A percentile compares a stretch with the other conserved stretches of the same genome.
Conservation (phyloP, 2,329 filamentous ascomycete species). For the Cladobotryum mycophilum region DNA sequence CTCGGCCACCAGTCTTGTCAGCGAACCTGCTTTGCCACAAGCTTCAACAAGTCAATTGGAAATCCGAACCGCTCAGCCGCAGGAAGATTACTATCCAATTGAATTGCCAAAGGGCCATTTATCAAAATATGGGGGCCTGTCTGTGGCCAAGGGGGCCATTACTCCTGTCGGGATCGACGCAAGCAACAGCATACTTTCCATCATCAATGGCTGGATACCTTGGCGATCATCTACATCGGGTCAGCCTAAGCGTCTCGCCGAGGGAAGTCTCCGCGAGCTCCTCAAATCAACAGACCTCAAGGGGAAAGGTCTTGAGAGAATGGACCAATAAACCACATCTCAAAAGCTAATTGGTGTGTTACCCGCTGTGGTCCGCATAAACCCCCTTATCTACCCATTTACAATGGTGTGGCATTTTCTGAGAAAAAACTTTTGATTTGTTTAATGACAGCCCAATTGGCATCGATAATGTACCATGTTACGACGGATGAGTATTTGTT, state of each 20-base stretch:
- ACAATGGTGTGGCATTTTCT: no score
- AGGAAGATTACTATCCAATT: conserved; percentile 15
- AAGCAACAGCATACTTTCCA: conserved; percentile 28
- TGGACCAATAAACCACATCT: not conserved
- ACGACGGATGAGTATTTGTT: no score
- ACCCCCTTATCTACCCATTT: no score
- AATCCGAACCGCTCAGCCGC: conserved; percentile 31
- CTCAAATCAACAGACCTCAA: conserved; percentile 35
- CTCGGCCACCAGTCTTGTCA: conserved; percentile 40
- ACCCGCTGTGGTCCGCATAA: not conserved
- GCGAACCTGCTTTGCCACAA: conserved; percentile 51
- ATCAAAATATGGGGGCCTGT: conserved; percentile 18
- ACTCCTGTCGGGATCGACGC: conserved; percentile 19
- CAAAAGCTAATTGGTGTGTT: not conserved
- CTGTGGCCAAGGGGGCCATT: conserved; percentile 22
- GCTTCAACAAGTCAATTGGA: conserved; percentile 48
- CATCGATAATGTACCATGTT: no score
- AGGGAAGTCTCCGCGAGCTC: conserved; percentile 50
- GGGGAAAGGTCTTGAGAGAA: conserved; percentile 27
- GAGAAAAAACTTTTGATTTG: no score
- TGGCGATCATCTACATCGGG: conserved; percentile 30
- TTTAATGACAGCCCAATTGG: no score
- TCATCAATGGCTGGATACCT: conserved; percentile 41
- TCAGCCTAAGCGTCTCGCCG: conserved; percentile 41
- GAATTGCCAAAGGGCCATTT: not conserved